phyloP scores from a whole-genome alignment of 1,284 basidiomycete species.

The Binderoboletus segoi region DNA sequence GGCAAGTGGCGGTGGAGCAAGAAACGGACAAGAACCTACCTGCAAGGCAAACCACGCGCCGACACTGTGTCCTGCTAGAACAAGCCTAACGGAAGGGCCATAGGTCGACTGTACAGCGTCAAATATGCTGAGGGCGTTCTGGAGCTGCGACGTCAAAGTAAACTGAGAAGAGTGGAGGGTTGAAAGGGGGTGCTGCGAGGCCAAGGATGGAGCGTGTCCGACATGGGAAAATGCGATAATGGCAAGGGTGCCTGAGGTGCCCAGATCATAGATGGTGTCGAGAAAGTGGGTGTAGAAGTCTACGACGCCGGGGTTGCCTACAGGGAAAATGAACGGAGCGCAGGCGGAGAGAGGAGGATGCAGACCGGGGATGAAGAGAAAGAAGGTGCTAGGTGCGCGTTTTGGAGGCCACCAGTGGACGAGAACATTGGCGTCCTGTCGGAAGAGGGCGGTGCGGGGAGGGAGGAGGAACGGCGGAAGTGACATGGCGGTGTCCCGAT shows the following conservation, averaged over 20 bases:
- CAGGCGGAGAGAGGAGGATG: too few relatives aligned
- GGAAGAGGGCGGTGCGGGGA: conserved; percentile 41
- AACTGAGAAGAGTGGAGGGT: conserved; percentile 22
- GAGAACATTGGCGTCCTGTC: conserved; percentile 43
- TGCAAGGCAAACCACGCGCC: conserved; percentile 63
- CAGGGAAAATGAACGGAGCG: not conserved
- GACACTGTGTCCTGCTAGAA: conserved; percentile 62
- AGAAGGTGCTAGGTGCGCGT: conserved; percentile 38
- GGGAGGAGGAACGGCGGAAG: conserved; percentile 42
- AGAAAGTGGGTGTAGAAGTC: conserved; percentile 64
- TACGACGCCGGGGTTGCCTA: conserved; percentile 62
- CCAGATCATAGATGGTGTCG: conserved; percentile 43
- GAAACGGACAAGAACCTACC: conserved; percentile 33
- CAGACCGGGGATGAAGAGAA: conserved; percentile 55
- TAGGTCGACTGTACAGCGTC: conserved; percentile 45
- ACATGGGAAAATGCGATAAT: conserved; percentile 58
- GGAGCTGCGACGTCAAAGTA: conserved; percentile 48
- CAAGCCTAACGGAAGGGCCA: conserved; percentile 39
- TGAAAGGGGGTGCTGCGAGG: conserved; percentile 8
- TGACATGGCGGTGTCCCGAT: conserved; percentile 7
- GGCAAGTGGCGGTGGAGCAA: not conserved
- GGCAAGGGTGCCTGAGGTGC: conserved; percentile 40
- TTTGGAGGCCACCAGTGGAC: conserved; percentile 55
- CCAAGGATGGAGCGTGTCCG: conserved; percentile 49
- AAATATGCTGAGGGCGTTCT: conserved; percentile 50